Evolutionary conservation across 768 basidiomycete genomes (phyloP), one percentile per base, ranked within the genome.

Genomic region (Pisolithus albus): DNA sequence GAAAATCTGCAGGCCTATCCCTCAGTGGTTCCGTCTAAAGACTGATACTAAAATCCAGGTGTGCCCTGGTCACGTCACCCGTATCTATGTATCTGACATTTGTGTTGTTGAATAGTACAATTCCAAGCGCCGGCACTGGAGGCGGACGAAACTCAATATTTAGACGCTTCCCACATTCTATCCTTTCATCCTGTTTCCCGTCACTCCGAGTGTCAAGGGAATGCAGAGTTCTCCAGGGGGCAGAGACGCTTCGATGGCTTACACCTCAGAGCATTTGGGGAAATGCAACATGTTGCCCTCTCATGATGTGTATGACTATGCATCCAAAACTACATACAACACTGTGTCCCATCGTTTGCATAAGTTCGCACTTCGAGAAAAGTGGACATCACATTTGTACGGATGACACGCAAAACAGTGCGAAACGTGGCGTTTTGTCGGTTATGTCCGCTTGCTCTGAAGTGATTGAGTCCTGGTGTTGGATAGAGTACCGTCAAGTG

Each of bases 1-100:
- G 34, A 46, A 38, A 36, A 48, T 34, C 21, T 46, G 38, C 50
- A 92, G 90, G 68, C 96, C 95, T 56, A 97, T 99, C 56, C 96
- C 95, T 59, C 95, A 97, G 67, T 99, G 95, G 95, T 97, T 96
- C 84, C 92, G 93, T 60, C 77, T 94, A 56, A 97, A 96, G 81
- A 82, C 88, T 63, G 95, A 92, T 70, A 88, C 87, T 57, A 94
- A 96, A 79, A 94, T 91, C 61, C 88, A 92, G 74, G 89, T 89
- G 63, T 62, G 64, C 53, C 10, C 23, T 28, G 8, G 4, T 21
- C 37, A 2, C 30, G n/a, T n/a, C 37, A 42, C 5, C 15, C 13
- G 15, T 4, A 41, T 24, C 32, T 30, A 39, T 38, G 21, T 7
- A 36, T 10, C 32, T 16, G 13, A 36, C 49, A 18, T 49, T 36